Evolutionary conservation across 257 asterid genomes (phyloP).

Genomic region (Solanum sitiens): DNA sequence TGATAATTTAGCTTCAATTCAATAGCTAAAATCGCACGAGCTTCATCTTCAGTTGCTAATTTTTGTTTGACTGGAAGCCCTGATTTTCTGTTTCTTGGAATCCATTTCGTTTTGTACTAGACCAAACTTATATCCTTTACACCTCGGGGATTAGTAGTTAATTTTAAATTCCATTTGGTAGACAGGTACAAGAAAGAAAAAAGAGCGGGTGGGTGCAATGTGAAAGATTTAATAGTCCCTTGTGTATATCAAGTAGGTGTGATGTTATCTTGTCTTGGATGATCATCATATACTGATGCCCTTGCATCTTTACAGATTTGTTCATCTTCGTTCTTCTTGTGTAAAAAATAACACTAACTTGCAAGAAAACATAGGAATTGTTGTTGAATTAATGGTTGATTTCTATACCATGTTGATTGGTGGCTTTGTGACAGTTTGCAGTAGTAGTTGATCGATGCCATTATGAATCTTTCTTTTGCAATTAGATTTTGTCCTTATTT

Average conservation of each 20-base stretch:
- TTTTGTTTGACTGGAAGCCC: neutral
- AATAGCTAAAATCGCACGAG: neutral
- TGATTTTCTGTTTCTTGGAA: neutral
- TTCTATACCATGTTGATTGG: neutral
- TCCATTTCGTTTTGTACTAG: neutral
- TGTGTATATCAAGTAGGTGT: neutral
- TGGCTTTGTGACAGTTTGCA: neutral
- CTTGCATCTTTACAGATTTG: neutral
- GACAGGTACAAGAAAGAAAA: neutral
- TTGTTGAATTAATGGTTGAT: neutral
- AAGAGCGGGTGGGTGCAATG: neutral
- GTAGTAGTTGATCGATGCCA: neutral
- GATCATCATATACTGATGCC: neutral
- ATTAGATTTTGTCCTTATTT: neutral
- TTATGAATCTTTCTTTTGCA: neutral
- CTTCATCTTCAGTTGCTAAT: neutral
- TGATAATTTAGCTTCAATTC: neutral
- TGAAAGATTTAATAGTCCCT: neutral
- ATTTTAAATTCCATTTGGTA: neutral
- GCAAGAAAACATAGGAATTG: neutral
- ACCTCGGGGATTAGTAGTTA: neutral
- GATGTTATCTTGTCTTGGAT: neutral
- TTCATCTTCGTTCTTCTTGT: neutral
- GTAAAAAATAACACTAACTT: neutral
- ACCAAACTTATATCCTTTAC: neutral